Evolutionary conservation across 768 basidiomycete species (phyloP).

Genomic region (Lentinus brumalis): DNA sequence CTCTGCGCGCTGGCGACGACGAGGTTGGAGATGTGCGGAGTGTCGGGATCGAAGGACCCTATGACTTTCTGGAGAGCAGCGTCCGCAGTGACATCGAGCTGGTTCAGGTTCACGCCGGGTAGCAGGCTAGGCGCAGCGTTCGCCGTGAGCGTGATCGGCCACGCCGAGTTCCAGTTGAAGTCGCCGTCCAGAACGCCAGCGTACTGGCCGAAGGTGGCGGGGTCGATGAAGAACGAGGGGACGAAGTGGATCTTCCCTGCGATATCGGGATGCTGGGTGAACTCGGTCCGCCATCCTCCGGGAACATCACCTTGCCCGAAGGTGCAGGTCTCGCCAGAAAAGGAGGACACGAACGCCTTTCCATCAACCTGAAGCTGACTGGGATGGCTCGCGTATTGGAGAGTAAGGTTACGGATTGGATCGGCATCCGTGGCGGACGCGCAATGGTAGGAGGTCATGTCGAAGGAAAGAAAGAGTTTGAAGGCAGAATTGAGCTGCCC

Average conservation of each 20-base stretch:
- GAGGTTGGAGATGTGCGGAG: constrained; percentile 36
- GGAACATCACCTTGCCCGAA: constrained; percentile 49
- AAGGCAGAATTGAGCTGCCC: constrained; percentile 36
- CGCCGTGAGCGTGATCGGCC: constrained; percentile 47
- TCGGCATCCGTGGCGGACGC: constrained; percentile 41
- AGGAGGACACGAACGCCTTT: constrained; percentile 61
- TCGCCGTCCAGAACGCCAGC: constrained; percentile 56
- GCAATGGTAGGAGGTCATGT: constrained; percentile 62
- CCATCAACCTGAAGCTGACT: constrained; percentile 57
- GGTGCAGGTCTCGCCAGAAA: constrained; percentile 62
- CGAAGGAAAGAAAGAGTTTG: constrained; percentile 76
- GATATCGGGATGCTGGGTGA: constrained; percentile 34
- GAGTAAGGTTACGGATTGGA: constrained; percentile 47
- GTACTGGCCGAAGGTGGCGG: constrained; percentile 43
- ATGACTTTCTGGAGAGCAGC: constrained; percentile 25
- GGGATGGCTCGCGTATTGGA: constrained; percentile 49
- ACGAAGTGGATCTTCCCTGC: constrained; percentile 52
- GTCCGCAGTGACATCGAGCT: constrained; percentile 13
- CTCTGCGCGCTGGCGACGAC: constrained; percentile 19
- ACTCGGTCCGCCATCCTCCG: constrained; percentile 47
- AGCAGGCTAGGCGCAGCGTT: constrained; percentile 40
- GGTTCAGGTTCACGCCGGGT: constrained; percentile 27
- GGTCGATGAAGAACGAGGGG: constrained; percentile 63
- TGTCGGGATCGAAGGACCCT: constrained; percentile 35
- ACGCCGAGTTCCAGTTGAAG: constrained; percentile 61